Conservation (phyloP, 768 basidiomycete genomes). For the Hortiboletus campestris region DNA sequence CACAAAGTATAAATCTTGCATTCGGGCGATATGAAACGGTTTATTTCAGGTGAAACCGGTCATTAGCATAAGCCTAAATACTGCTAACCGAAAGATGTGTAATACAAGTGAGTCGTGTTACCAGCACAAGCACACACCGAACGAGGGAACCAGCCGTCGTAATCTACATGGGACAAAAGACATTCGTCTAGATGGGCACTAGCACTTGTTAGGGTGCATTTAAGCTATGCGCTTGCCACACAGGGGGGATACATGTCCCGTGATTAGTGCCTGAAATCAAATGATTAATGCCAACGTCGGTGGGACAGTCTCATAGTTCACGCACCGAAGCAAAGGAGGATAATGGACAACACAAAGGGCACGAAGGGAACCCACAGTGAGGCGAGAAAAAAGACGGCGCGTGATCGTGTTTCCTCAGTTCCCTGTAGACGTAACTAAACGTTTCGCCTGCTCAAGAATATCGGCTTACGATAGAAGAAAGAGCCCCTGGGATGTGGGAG, state of each 20-base stretch:
- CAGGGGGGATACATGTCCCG: not conserved
- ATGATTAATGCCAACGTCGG: too few relatives aligned
- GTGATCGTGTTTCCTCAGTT: not conserved
- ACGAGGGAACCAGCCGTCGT: not conserved
- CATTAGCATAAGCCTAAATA: not conserved
- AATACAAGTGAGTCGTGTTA: not conserved
- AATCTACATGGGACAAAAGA: not conserved
- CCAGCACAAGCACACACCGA: not conserved
- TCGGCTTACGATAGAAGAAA: not conserved
- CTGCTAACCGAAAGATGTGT: not conserved
- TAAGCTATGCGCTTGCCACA: not conserved
- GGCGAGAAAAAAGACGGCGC: not conserved
- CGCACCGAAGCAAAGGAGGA: not conserved
- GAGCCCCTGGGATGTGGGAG: not conserved
- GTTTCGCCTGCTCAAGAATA: too few relatives aligned
- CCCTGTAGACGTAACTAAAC: not conserved
- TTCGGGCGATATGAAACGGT: not conserved
- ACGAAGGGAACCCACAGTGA: not conserved
- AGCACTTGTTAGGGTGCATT: not conserved
- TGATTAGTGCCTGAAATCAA: not conserved
- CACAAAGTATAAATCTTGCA: not conserved
- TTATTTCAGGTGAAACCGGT: too few relatives aligned
- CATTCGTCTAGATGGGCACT: too few relatives aligned
- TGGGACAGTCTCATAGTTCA: not conserved
- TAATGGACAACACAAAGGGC: not conserved